These are phyloP conservation scores for Pseudogymnoascus sp. DNA, from an alignment of 2,329 filamentous ascomycete genomes.

Conservation along the genomic window DNA sequence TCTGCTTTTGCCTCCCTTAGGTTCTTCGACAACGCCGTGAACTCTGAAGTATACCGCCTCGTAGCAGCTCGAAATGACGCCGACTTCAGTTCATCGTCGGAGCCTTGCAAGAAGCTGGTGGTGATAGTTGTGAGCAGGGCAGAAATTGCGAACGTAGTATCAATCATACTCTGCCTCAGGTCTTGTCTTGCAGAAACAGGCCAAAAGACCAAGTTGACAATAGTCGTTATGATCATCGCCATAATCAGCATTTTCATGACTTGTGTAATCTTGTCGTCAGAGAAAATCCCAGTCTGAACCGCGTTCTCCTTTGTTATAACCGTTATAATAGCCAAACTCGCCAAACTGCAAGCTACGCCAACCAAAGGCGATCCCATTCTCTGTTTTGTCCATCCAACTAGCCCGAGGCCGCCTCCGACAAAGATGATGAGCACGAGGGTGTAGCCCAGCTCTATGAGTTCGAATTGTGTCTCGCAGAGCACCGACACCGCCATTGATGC, in stretches of 20 bases:
- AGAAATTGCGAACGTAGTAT: slow-evolving; percentile 64
- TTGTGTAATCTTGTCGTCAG: slow-evolving; percentile 70
- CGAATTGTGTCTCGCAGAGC: slow-evolving; percentile 59
- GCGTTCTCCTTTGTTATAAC: slow-evolving; percentile 86
- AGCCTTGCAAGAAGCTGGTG: slow-evolving; percentile 72
- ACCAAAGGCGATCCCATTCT: slow-evolving; percentile 68
- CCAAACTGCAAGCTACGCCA: slow-evolving; percentile 75
- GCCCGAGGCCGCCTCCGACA: slow-evolving; percentile 75
- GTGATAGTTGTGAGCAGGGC: slow-evolving; percentile 78
- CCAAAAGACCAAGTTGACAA: slow-evolving; percentile 69
- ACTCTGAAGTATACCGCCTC: slow-evolving; percentile 55
- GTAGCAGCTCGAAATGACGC: slow-evolving; percentile 54
- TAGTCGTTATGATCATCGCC: slow-evolving; percentile 62
- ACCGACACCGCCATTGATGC: slow-evolving; percentile 84
- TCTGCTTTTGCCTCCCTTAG: slow-evolving; percentile 82
- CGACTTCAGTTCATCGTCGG: slow-evolving; percentile 66
- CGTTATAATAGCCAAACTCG: slow-evolving; percentile 81
- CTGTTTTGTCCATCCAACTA: slow-evolving; percentile 83
- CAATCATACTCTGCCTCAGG: slow-evolving; percentile 64
- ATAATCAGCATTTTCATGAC: slow-evolving; percentile 77
- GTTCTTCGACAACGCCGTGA: slow-evolving; percentile 64
- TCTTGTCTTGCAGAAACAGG: slow-evolving; percentile 67
- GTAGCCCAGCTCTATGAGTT: slow-evolving; percentile 64
- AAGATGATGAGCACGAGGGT: slow-evolving; percentile 73
- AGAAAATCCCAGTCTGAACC: slow-evolving; percentile 73